Conservation (phyloP, 2,329 filamentous ascomycete species). For the Aspergillus nomiae region DNA sequence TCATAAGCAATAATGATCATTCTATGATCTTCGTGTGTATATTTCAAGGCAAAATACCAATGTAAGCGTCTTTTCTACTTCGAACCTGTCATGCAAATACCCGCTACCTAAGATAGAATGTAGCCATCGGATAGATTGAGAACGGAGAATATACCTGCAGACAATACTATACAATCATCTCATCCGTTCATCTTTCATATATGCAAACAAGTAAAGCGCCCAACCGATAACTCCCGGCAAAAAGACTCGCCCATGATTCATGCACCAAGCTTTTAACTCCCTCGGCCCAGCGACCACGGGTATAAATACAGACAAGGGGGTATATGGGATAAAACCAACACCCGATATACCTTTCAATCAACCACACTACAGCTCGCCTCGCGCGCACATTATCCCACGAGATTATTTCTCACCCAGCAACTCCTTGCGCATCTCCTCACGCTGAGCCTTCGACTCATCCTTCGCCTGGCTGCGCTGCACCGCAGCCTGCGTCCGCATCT, state of each 20-base stretch:
- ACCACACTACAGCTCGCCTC: conserved; percentile 1
- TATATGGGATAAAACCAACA: not conserved
- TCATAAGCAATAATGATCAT: not conserved
- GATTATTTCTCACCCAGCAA: conserved; percentile 36
- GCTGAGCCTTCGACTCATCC: conserved; percentile 36
- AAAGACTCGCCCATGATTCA: not conserved
- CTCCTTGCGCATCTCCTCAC: conserved; percentile 44
- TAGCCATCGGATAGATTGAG: too few relatives aligned
- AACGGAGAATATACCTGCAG: too few relatives aligned
- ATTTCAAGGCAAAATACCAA: too few relatives aligned
- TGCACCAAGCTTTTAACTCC: not conserved
- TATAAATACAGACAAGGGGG: conserved; percentile 12
- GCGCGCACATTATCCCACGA: not conserved
- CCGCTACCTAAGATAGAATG: too few relatives aligned
- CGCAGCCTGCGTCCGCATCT: conserved; percentile 28
- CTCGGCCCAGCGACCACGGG: not conserved
- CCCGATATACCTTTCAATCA: not conserved
- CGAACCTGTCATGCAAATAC: too few relatives aligned
- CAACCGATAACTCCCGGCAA: not conserved
- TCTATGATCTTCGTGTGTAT: not conserved
- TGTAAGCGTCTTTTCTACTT: too few relatives aligned
- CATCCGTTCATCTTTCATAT: not conserved
- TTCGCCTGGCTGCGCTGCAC: conserved; percentile 27
- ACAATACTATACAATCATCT: not conserved
- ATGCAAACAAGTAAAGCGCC: not conserved